Conservation (phyloP, 345 rosid genomes). For the Ceriops decandra region DNA sequence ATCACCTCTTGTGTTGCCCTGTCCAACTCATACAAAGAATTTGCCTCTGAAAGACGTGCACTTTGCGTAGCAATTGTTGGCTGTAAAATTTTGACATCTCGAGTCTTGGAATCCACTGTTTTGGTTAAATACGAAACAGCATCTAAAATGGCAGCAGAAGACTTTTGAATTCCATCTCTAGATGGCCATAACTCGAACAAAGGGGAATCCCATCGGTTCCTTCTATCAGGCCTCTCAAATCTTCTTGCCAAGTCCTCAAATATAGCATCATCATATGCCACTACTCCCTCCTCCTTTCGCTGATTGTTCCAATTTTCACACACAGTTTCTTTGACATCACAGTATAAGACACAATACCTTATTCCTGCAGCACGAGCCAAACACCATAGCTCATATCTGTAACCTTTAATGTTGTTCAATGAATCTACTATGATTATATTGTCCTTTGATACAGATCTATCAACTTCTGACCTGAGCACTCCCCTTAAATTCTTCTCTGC, state of each 20-base stretch:
- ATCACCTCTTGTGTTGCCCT: slow-evolving; percentile 85
- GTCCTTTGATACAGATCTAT: slow-evolving; percentile 88
- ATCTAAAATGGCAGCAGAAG: slow-evolving; percentile 56
- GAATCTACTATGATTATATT: slow-evolving; percentile 82
- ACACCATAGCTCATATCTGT: slow-evolving; percentile 94
- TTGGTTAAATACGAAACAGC: slow-evolving; percentile 80
- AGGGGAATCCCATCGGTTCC: slow-evolving; percentile 97
- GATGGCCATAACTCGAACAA: slow-evolving; percentile 68
- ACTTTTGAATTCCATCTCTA: slow-evolving; percentile 52
- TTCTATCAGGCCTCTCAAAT: slow-evolving; percentile 86
- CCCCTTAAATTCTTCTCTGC: slow-evolving; percentile 92
- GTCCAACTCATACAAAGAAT: slow-evolving; percentile 81
- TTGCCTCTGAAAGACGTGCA: slow-evolving; percentile 63
- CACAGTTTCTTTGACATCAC: slow-evolving; percentile 59
- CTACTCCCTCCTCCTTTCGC: slow-evolving; percentile 58
- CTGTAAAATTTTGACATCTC: slow-evolving; percentile 75
- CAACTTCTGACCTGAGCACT: slow-evolving; percentile 93
- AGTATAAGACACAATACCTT: slow-evolving; percentile 74
- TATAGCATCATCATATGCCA: slow-evolving; percentile 54
- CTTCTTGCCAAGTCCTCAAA: slow-evolving; percentile 78
- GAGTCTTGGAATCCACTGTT: slow-evolving; percentile 62
- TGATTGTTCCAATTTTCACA: slow-evolving; percentile 80
- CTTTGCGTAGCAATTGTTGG: slow-evolving; percentile 91
- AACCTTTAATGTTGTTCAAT: slow-evolving; percentile 89
- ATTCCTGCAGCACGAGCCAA: slow-evolving; percentile 86